Percentiles rank a stretch among this genome's conserved stretches.
Conservation (phyloP, 2,329 filamentous ascomycete species). For the Aspergillus melleus region DNA sequence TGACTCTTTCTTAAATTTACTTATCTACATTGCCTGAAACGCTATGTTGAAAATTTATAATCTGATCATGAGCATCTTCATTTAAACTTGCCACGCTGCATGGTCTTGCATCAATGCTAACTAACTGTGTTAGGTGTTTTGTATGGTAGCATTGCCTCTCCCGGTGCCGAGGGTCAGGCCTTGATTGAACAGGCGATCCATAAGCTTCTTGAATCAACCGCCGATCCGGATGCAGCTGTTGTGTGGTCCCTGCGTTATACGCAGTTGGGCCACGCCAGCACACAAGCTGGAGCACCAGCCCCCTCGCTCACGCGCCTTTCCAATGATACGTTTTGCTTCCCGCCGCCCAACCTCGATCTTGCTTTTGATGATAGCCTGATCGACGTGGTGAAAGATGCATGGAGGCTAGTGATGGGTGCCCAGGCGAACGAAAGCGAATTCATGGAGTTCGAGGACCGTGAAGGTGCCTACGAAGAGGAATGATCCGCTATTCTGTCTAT, state of each 20-base stretch:
- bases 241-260: constrained; percentile 58
- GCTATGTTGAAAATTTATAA: constrained; percentile 80
- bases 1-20: constrained; percentile 68
- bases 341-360: constrained; percentile 62
- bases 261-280: constrained; percentile 39
- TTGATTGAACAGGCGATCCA: constrained; percentile 41
- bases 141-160: constrained; percentile 52
- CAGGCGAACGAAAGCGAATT: constrained; percentile 59
- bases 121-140: constrained; percentile 52
- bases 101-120: constrained; percentile 35
- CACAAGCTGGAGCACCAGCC: constrained; percentile 7
- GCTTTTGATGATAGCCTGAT: constrained; percentile 73
- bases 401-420: constrained; percentile 62
- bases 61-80: constrained; percentile 65
- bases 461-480: constrained; percentile 58
- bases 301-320: constrained; percentile 29
- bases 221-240: constrained; percentile 35
- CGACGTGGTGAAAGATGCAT: constrained; percentile 66
- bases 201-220: constrained; percentile 41
- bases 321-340: constrained; percentile 56
- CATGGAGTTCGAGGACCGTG: constrained; percentile 76
- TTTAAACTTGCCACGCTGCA: constrained; percentile 20
- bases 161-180: constrained; percentile 38
- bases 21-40: constrained; percentile 99
- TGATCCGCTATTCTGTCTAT: not conserved